Evolutionary conservation across 1,284 basidiomycete species (phyloP).

Genomic region (Naganishia sp.): DNA sequence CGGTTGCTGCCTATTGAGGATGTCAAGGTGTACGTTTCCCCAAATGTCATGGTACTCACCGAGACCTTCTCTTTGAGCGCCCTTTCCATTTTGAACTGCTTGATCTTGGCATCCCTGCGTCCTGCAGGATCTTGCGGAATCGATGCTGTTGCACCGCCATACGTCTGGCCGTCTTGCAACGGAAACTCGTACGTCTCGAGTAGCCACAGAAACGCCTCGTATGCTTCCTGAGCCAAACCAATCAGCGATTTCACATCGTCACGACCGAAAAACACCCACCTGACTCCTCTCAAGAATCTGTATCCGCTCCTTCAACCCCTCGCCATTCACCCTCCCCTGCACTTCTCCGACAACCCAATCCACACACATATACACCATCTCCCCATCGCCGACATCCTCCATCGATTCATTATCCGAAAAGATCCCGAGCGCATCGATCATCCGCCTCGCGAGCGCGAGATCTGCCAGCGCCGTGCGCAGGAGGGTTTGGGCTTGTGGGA

Average conservation of each 20-base stretch:
- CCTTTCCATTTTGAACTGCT: slow-evolving; percentile 81
- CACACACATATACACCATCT: slow-evolving; percentile 77
- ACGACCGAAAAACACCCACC: slow-evolving; percentile 56
- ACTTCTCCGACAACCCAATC: slow-evolving; percentile 73
- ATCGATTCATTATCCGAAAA: slow-evolving; percentile 84
- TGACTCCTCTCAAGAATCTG: slow-evolving; percentile 61
- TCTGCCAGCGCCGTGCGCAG: slow-evolving; percentile 43
- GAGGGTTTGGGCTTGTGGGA: slow-evolving; percentile 38
- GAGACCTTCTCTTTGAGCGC: slow-evolving; percentile 70
- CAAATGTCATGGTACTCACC: slow-evolving; percentile 53
- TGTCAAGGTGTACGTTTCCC: not conserved
- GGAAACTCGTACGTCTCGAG: slow-evolving; percentile 69
- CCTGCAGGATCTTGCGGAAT: slow-evolving; percentile 65
- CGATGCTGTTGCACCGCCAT: slow-evolving; percentile 50
- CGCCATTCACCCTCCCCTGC: slow-evolving; percentile 65
- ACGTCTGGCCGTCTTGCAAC: slow-evolving; percentile 39
- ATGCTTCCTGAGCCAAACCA: slow-evolving; percentile 58
- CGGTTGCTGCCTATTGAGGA: not conserved
- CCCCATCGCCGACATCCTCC: slow-evolving; percentile 78
- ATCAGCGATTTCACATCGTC: not conserved
- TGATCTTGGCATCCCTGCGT: slow-evolving; percentile 80
- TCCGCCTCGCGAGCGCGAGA: slow-evolving; percentile 50
- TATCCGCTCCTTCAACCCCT: slow-evolving; percentile 64
- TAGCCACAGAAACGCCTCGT: slow-evolving; percentile 60
- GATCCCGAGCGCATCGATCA: slow-evolving; percentile 61